Evolutionary conservation across 179 eudicot species (phyloP).

Genomic region (Nepenthes alata): DNA sequence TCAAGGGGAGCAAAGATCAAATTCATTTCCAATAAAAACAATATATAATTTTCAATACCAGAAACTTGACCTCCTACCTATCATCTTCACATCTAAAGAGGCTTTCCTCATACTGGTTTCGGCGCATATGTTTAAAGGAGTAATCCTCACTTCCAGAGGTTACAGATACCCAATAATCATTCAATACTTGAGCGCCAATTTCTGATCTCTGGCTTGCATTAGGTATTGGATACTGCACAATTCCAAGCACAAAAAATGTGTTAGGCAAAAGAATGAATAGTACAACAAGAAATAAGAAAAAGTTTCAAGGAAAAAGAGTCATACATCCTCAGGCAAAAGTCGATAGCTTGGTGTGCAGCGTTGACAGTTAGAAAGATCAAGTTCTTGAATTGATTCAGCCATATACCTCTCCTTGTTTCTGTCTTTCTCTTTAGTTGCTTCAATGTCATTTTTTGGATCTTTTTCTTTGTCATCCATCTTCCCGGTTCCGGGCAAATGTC

Average conservation of each 20-base stretch:
- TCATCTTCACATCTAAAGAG: constrained; percentile 97
- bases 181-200: constrained; percentile 65
- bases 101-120: constrained; percentile 94
- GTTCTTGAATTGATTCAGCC: constrained; percentile 85
- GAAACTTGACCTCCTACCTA: constrained; percentile 32
- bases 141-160: constrained; percentile 97
- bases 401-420: constrained; percentile 54
- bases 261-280: constrained; percentile 2
- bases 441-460: constrained; percentile 56
- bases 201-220: constrained; percentile 78
- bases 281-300: constrained; percentile 4
- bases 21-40: too few relatives aligned
- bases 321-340: constrained; percentile 79
- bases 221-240: constrained; percentile 72
- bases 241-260: constrained; percentile 2
- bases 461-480: constrained; percentile 63
- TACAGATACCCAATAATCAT: constrained; percentile 91
- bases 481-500: constrained; percentile 35
- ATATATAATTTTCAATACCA: neutral
- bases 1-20: too few relatives aligned
- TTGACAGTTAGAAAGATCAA: constrained; percentile 83
- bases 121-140: constrained; percentile 91
- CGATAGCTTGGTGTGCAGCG: constrained; percentile 92
- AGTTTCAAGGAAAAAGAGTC: constrained; percentile 6
- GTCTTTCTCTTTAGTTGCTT: constrained; percentile 54